Evolutionary conservation across 352 stramenopile genomes (phyloP).

Genomic region (Globisporangium paddicum): DNA sequence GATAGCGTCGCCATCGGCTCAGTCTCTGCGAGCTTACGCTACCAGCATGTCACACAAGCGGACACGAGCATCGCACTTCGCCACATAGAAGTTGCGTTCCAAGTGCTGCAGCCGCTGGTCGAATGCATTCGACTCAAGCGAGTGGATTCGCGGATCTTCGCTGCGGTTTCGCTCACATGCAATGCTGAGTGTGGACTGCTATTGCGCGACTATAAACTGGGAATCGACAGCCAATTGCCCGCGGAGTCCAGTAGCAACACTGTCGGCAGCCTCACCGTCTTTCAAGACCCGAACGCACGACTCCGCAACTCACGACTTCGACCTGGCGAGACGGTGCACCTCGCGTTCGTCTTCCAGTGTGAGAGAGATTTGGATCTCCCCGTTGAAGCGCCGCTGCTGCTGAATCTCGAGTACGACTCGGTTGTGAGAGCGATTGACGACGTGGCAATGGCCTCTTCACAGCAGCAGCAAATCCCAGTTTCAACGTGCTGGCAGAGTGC

Average conservation of each 20-base stretch:
- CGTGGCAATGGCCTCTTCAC: background rate
- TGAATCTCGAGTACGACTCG: slow-evolving; percentile 12
- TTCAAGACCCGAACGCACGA: slow-evolving; percentile 33
- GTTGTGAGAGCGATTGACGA: background rate
- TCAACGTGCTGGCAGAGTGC: slow-evolving; percentile 6
- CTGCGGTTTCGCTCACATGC: slow-evolving; percentile 32
- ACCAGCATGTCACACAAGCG: slow-evolving; percentile 16
- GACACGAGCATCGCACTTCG: slow-evolving; percentile 21
- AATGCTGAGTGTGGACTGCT: slow-evolving; percentile 23
- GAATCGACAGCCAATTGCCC: background rate
- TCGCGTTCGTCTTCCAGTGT: slow-evolving; percentile 33
- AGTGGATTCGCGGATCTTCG: slow-evolving; percentile 23
- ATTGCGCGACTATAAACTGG: slow-evolving; percentile 31
- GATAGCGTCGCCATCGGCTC: slow-evolving; percentile 2
- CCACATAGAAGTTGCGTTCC: slow-evolving; percentile 24
- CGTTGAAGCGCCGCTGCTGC: background rate
- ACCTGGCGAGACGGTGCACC: slow-evolving; percentile 27
- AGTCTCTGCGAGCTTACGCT: slow-evolving; percentile 22
- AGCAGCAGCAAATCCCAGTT: background rate
- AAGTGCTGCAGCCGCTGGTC: slow-evolving; percentile 25
- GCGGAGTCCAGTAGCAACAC: background rate
- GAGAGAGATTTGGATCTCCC: background rate
- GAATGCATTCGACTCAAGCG: slow-evolving; percentile 35
- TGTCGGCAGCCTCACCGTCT: slow-evolving; percentile 7
- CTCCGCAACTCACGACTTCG: slow-evolving; percentile 24